Evolutionary conservation across 2,329 filamentous ascomycete species (phyloP).

Genomic region (Hirsutella rhossiliensis): DNA sequence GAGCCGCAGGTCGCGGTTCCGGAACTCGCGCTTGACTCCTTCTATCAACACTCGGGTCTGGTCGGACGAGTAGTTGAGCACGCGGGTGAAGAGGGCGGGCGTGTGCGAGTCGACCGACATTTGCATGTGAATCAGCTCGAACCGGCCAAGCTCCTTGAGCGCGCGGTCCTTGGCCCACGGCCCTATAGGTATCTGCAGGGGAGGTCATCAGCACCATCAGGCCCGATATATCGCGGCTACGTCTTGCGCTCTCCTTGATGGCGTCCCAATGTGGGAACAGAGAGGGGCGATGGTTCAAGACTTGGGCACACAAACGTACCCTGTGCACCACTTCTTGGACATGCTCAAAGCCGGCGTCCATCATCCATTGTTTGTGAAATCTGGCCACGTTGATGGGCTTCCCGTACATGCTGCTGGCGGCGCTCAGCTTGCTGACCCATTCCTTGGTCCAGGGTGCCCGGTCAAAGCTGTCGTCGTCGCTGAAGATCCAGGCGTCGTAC

Average conservation of each 20-base stretch:
- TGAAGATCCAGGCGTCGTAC: constrained; percentile 25
- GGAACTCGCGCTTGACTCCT: constrained; percentile 26
- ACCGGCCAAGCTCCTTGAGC: constrained; percentile 23
- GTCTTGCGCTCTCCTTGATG: background rate
- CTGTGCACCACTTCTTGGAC: constrained; percentile 17
- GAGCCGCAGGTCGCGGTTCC: constrained; percentile 18
- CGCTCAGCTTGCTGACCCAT: constrained; percentile 24
- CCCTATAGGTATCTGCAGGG: constrained; percentile 22
- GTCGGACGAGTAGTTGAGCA: constrained; percentile 25
- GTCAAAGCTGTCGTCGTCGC: constrained; percentile 24
- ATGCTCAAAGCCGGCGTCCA: constrained; percentile 24
- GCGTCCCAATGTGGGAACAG: too few species aligned
- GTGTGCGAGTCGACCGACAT: constrained; percentile 30
- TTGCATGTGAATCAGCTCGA: constrained; percentile 26
- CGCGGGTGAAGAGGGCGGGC: constrained; percentile 25
- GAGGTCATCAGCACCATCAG: too few species aligned
- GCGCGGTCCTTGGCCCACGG: constrained; percentile 23
- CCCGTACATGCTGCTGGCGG: constrained; percentile 21
- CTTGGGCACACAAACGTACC: constrained; percentile 12
- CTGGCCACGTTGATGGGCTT: constrained; percentile 25
- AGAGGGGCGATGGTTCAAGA: too few species aligned
- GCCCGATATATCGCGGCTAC: too few species aligned
- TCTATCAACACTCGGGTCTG: constrained; percentile 28
- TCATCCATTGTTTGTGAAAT: constrained; percentile 24
- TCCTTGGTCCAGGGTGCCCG: constrained; percentile 25